Evolutionary conservation across 352 stramenopile species (phyloP).

Genomic region (Phytophthora ramorum): DNA sequence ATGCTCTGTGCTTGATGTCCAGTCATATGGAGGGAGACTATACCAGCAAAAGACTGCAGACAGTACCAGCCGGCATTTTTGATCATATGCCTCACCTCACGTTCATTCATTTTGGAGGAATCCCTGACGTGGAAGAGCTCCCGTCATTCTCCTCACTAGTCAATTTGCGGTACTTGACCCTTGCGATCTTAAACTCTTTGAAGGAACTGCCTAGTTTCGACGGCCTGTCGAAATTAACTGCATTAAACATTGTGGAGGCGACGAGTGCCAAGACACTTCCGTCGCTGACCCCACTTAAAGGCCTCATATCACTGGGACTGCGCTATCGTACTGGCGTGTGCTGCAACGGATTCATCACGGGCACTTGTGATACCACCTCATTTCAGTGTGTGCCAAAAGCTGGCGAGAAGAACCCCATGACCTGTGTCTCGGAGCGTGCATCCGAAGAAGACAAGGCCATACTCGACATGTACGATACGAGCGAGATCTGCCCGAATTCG

Average conservation of each 20-base stretch:
- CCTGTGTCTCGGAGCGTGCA: slow-evolving; percentile 30
- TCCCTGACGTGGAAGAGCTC: slow-evolving; percentile 38
- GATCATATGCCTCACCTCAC: slow-evolving; percentile 42
- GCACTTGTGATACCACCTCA: slow-evolving; percentile 26
- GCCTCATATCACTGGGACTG: slow-evolving; percentile 28
- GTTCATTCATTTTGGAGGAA: slow-evolving; percentile 50
- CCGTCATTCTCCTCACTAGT: slow-evolving; percentile 41
- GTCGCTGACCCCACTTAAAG: slow-evolving; percentile 23
- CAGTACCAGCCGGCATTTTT: slow-evolving; percentile 41
- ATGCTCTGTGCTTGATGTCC: background rate
- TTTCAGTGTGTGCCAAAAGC: slow-evolving; percentile 35
- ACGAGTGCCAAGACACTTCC: slow-evolving; percentile 27
- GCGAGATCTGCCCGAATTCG: slow-evolving; percentile 23
- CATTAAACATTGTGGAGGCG: slow-evolving; percentile 38
- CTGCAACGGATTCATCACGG: slow-evolving; percentile 44
- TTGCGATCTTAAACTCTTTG: slow-evolving; percentile 34
- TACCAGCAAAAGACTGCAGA: slow-evolving; percentile 33
- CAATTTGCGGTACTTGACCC: slow-evolving; percentile 47
- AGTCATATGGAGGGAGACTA: slow-evolving; percentile 48
- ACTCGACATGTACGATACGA: slow-evolving; percentile 15
- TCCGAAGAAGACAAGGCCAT: slow-evolving; percentile 27
- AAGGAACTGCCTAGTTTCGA: slow-evolving; percentile 39
- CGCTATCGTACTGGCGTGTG: slow-evolving; percentile 36
- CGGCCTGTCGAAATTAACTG: slow-evolving; percentile 20
- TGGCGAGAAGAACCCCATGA: slow-evolving; percentile 28